phyloP scores from a whole-genome alignment of 805 yeast species.

The Kockiozyma suomiensis region DNA sequence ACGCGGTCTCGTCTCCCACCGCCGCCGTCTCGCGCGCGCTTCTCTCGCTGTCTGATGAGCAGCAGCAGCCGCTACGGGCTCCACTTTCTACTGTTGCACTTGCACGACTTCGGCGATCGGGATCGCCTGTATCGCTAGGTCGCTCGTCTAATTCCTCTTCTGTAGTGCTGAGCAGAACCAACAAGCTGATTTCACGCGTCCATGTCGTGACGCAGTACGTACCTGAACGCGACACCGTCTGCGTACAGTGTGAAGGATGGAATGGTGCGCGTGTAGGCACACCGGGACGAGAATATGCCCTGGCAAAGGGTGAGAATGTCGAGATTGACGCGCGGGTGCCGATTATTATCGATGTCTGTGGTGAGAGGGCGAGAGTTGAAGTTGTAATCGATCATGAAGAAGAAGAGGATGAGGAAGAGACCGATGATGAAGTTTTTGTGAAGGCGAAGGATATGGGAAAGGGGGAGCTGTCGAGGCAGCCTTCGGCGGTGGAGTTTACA shows the following conservation, averaged over 20 bases:
- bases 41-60: not conserved
- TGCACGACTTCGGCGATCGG: constrained; percentile 48
- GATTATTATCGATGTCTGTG: constrained; percentile 69
- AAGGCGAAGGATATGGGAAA: not conserved
- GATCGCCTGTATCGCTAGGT: constrained; percentile 55
- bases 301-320: constrained; percentile 65
- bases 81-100: constrained; percentile 46
- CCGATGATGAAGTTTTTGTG: constrained; percentile 41
- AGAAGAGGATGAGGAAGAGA: constrained; percentile 49
- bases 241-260: constrained; percentile 73
- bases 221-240: constrained; percentile 46
- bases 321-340: constrained; percentile 65
- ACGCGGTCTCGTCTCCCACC: constrained; percentile 21
- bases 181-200: constrained; percentile 64
- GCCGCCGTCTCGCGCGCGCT: constrained; percentile 10
- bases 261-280: constrained; percentile 79
- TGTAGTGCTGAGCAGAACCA: constrained; percentile 51
- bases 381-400: constrained; percentile 42
- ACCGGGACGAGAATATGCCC: constrained; percentile 48
- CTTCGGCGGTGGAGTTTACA: constrained; percentile 6
- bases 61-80: constrained; percentile 35
- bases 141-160: constrained; percentile 67
- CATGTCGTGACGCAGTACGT: constrained; percentile 60
- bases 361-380: constrained; percentile 59
- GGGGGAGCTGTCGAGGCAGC: no score